Conservation (phyloP, 768 basidiomycete species). For the Panellus pusillus region DNA sequence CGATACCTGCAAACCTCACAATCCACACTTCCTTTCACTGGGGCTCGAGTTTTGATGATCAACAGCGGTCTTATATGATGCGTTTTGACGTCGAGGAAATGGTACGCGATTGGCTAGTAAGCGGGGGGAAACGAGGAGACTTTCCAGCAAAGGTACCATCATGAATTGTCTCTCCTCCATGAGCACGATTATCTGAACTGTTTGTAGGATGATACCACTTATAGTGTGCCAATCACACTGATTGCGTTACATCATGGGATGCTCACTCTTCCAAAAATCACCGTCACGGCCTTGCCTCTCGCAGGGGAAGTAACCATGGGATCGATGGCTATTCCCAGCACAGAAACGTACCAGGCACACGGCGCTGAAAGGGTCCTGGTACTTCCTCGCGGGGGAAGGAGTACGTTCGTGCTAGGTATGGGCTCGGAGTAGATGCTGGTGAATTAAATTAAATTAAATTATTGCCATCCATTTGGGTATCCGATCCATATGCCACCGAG, state of each 20-base stretch:
- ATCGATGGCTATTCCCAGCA: constrained; percentile 57
- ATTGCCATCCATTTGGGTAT: constrained; percentile 16
- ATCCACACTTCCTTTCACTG: constrained; percentile 80
- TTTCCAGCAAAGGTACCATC: constrained; percentile 63
- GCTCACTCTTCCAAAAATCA: constrained; percentile 72
- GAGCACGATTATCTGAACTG: background rate
- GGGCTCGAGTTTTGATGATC: constrained; percentile 50
- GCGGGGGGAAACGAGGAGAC: constrained; percentile 84
- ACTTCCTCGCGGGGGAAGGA: constrained; percentile 78
- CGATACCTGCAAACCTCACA: constrained; percentile 65
- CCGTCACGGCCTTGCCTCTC: constrained; percentile 59
- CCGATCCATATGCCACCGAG: constrained; percentile 49
- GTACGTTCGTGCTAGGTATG: constrained; percentile 80
- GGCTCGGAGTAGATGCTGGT: constrained; percentile 35
- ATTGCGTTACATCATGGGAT: constrained; percentile 86
- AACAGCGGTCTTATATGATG: constrained; percentile 49
- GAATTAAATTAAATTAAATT: constrained; percentile 13
- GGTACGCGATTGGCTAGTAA: constrained; percentile 85
- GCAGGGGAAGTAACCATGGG: constrained; percentile 55
- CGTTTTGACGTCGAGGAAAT: constrained; percentile 83
- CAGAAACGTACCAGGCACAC: constrained; percentile 82
- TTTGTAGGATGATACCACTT: constrained; percentile 60
- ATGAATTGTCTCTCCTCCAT: too few species aligned
- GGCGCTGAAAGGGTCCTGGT: constrained; percentile 82
- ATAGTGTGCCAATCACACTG: constrained; percentile 68